Base-by-base conservation (phyloP, 805 yeast species). In the Nakazawaea sp. region DNA sequence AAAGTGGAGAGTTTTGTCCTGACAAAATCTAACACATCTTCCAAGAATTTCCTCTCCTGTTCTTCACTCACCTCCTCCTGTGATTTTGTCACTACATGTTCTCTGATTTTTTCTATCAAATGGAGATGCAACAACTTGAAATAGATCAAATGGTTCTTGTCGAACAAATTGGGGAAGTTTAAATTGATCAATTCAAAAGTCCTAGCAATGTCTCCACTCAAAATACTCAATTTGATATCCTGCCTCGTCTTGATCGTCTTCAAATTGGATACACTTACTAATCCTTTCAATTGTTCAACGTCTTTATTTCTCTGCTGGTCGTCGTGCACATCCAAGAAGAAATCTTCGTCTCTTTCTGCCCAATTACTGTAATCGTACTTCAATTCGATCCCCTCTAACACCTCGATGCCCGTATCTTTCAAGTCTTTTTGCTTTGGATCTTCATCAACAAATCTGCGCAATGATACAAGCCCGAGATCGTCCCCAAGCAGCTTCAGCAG, bases 61-160 rank as follows among this genome's bases (percentile, higher is more conserved):
- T 39, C 45, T 32, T 54, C 55, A 3, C 19, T 20, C 3, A 26
- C 16, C 23, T 42, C 53, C 2, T 41, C 48, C 12, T 47, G 42
- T 12, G 48, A 38, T 26, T 55, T 46, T 10, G 51, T 43, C 16
- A 49, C 46, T 33, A 65, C 61, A 30, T 77, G 75, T n/a, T 52
- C 52, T 27, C 90, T 60, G 26, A 88, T 86, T 75, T 83, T 77
- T 56, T 89, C 96, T 26, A 87, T 78, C 45, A 89, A 62, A 48
- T 81, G 81, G 45, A 87, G 61, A 34, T 89, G 66, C 41, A 87
- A 59, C 27, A 88, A 60, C 50, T 80, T 74, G 61, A 86, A 87
- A 55, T 86, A 86, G 18, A 86, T 59, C 19, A 70, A 64, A 35
- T 75, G 75, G 47, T 80, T 73, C 27, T 68, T 62, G 45, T 82